Evolutionary conservation across 495 filamentous ascomycete species (phyloP).

Genomic region (Opeltia flavorubescens): DNA sequence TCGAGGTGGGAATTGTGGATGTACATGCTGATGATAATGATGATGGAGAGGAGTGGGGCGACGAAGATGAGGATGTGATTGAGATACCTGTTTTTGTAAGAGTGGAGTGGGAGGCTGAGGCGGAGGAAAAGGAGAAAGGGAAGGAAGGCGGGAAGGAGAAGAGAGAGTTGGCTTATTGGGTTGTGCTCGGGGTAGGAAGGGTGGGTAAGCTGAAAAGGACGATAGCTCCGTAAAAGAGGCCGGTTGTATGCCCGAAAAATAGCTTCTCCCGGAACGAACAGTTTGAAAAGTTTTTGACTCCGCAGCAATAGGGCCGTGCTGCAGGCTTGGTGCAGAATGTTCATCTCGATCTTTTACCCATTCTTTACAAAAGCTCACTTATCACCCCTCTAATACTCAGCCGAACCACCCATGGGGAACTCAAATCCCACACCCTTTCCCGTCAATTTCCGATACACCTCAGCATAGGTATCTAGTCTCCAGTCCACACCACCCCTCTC

Average conservation of each 20-base stretch:
- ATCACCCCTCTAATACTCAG: conserved; percentile 59
- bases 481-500: conserved; percentile 97
- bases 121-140: conserved; percentile 47
- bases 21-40: conserved; percentile 17
- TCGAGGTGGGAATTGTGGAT: conserved; percentile 71
- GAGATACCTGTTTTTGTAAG: conserved; percentile 91
- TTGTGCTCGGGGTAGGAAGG: conserved; percentile 75
- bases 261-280: too few relatives aligned
- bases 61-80: conserved; percentile 73
- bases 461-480: conserved; percentile 95
- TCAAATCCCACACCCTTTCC: conserved; percentile 91
- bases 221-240: not conserved
- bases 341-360: not conserved
- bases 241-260: too few relatives aligned
- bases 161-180: conserved; percentile 88
- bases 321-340: not conserved
- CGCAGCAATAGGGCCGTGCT: too few relatives aligned
- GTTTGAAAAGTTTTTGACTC: not conserved
- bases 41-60: conserved; percentile 22
- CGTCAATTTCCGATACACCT: conserved; percentile 93
- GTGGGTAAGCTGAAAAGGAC: conserved; percentile 30
- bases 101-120: conserved; percentile 80
- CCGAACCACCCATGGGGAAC: conserved; percentile 71
- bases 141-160: conserved; percentile 34
- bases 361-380: not conserved